Base-by-base conservation (phyloP, 345 rosid species). In the Zanthoxylum bungeanum region DNA sequence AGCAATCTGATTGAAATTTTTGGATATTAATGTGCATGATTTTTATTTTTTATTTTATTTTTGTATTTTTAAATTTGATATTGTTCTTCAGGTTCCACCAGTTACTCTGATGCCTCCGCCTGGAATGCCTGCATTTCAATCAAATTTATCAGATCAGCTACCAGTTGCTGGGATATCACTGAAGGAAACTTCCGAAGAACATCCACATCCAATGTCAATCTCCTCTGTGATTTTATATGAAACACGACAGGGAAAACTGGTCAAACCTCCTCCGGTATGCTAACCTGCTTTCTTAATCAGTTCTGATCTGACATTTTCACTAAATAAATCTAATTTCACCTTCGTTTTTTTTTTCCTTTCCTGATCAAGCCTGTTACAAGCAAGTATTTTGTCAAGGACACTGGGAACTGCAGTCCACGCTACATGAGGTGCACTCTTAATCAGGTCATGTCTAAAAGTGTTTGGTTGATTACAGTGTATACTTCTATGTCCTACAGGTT, bases 331-430 rank as follows among this genome's bases (percentile, higher is more conserved):
- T 19, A 17, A 59, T 59, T 31, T 33, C 42, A 16, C 21, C 14
- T 44, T 53, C 36, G 49, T 5, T 55, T 52, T 57, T 22, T 14
- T 21, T 64, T 19, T 33, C 19, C 14, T 64, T 19, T 33, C 19
- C 14, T 31, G 40, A 33, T 37, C 58, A 44, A 75, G 74, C 52
- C 74, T 56, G 74, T 31, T 24, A 44, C 74, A 53, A 70, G 71
- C 56, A 65, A 69, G 8, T 70, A 55, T 37, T 34, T 57, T 31
- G 70, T 36, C 36, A 63, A 25, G 62, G 74, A 75, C 70, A 56
- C 61, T 27, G 79, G 78, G 7, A 75, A 55, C 28, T 75, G 79
- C 60, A 75, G 74, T 58, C 78, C 79, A 57, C 34, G 60, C 49
- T 70, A 64, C 71, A 75, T 64, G 71, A 55, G 79, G 66, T 75